Conservation (phyloP, 768 basidiomycete species). For the Rubroboletus pulcherrimus region DNA sequence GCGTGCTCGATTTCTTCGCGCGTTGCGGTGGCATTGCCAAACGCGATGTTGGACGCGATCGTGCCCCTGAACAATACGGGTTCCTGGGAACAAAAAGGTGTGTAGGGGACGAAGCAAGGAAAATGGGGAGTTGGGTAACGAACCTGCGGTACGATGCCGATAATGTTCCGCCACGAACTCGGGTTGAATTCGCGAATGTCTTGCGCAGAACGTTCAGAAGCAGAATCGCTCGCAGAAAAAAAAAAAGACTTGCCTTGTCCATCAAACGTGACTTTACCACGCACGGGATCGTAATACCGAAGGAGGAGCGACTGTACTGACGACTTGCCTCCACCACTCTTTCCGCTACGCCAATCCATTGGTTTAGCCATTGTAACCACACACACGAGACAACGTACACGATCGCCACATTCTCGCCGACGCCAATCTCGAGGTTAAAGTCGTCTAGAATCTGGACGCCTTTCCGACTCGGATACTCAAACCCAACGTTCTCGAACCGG, state of each 20-base stretch:
- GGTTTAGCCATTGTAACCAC: background rate
- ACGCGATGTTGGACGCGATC: slow-evolving; percentile 93
- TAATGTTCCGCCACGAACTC: slow-evolving; percentile 81
- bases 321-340: slow-evolving; percentile 92
- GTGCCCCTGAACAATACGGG: slow-evolving; percentile 89
- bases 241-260: slow-evolving; percentile 60
- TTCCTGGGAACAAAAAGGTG: slow-evolving; percentile 38
- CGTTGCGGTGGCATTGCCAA: slow-evolving; percentile 71
- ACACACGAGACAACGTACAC: slow-evolving; percentile 57
- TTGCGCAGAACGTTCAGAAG: slow-evolving; percentile 7
- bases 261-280: slow-evolving; percentile 79
- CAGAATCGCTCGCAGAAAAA: too few relatives aligned
- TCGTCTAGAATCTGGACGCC: slow-evolving; percentile 79
- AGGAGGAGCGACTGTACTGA: slow-evolving; percentile 84
- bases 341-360: slow-evolving; percentile 52
- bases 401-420: slow-evolving; percentile 87
- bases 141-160: slow-evolving; percentile 91
- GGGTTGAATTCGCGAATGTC: slow-evolving; percentile 86
- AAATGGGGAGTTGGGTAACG: background rate
- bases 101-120: too few relatives aligned
- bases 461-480: slow-evolving; percentile 86
- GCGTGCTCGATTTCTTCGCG: slow-evolving; percentile 84
- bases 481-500: slow-evolving; percentile 78
- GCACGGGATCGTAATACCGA: slow-evolving; percentile 86
- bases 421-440: slow-evolving; percentile 73